Evolutionary conservation across 176 grass and related monocot species (phyloP), one percentile per base, ranked within the genome.

Genomic region (Carex kokanica): DNA sequence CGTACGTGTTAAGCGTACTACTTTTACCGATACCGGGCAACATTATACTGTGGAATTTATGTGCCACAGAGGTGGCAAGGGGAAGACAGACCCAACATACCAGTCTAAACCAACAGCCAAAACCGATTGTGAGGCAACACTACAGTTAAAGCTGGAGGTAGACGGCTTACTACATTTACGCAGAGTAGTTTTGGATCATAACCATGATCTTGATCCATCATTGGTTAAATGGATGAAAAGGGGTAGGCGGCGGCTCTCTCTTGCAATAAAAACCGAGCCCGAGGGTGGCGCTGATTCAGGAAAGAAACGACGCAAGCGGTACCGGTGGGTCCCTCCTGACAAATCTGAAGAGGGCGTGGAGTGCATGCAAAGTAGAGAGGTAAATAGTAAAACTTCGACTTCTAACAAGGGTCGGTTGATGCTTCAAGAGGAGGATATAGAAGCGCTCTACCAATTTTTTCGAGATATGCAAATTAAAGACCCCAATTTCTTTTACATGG

Each of bases 161-260:
- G 96, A 99, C 72, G 90, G 96, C 47, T 93, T 94, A 78, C 85
- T 99, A 80, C 96, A 99, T 87, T 83, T 95, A 15, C 88, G 88
- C 56, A 88, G 89, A 18, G 81, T 84, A 78, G 84, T 90, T 83
- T 88, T 95, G 2, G 91, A 99, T 13, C 96, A 99, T 86, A 99
- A 99, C 68, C 96, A 99, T 93, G 84, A 79, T 54, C 74, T 91
- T n/a, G 85, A 93, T 64, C 96, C 94, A 16, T 87, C 89, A 10
- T 82, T 90, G 2, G 78, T 71, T 36, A 72, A 84, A 59, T 80
- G 85, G 25, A 83, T 89, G 83, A 93, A 85, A 69, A 87, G 91
- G 84, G 91, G 91, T 71, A 88, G 85, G 51, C 91, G 94, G 61
- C 67, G 92, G 81, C 80, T 82, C 60, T 81, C 88, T 72, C 84